Percentiles rank a stretch among this genome's conserved stretches.
Evolutionary conservation across 805 yeast species (phyloP).

Genomic region (Kazachstania bromeliacearum): DNA sequence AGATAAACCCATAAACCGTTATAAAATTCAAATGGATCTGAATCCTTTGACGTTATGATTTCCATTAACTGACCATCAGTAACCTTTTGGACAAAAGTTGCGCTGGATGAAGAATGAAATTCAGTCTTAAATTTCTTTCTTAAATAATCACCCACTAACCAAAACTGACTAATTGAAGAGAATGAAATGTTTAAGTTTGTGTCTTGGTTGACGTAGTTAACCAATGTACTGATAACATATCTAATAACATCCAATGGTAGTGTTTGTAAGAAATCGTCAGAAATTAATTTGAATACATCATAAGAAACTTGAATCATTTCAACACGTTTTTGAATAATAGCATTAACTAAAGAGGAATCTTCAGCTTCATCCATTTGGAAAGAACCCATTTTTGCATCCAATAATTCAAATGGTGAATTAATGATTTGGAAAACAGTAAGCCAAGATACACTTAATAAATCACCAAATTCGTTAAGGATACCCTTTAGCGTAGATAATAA

Average conservation of each 20-base stretch:
- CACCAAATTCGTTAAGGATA: slow-evolving; percentile 73
- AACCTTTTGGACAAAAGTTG: slow-evolving; percentile 3
- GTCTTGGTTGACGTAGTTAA: slow-evolving; percentile 60
- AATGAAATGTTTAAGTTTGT: slow-evolving; percentile 80
- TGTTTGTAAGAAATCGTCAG: slow-evolving; percentile 73
- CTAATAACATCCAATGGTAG: slow-evolving; percentile 60
- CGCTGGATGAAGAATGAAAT: not conserved
- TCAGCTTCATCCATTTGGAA: slow-evolving; percentile 22
- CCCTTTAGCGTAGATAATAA: slow-evolving; percentile 55
- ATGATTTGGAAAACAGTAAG: slow-evolving; percentile 52
- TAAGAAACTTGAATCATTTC: slow-evolving; percentile 56
- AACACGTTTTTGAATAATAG: slow-evolving; percentile 38
- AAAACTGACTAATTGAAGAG: slow-evolving; percentile 83
- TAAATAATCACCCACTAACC: slow-evolving; percentile 79
- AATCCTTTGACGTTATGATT: slow-evolving; percentile 18
- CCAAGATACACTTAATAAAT: slow-evolving; percentile 59
- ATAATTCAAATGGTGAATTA: slow-evolving; percentile 45
- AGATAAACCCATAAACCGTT: slow-evolving; percentile 56
- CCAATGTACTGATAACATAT: slow-evolving; percentile 60
- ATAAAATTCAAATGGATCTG: slow-evolving; percentile 18
- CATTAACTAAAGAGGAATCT: slow-evolving; percentile 25
- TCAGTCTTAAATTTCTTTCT: slow-evolving; percentile 22
- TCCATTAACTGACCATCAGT: slow-evolving; percentile 19
- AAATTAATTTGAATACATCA: slow-evolving; percentile 69
- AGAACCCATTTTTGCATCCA: slow-evolving; percentile 18